phyloP scores from a whole-genome alignment of 1,284 basidiomycete species.

The Fomitopsis pinicola region DNA sequence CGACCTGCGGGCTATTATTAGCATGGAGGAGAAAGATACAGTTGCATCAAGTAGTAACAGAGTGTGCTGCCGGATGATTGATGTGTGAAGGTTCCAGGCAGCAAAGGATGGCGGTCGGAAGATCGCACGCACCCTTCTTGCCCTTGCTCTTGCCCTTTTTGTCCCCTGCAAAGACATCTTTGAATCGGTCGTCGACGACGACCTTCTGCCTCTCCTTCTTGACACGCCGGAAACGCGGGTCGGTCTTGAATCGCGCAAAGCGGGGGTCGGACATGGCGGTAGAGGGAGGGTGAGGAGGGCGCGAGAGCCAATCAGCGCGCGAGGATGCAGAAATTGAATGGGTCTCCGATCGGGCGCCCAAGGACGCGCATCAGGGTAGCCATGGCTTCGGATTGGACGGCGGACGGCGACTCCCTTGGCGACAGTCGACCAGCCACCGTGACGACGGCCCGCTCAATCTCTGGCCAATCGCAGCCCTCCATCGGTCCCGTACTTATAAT shows the following conservation, averaged over 20 bases:
- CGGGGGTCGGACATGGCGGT: conserved; percentile 73
- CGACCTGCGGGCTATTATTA: conserved; percentile 35
- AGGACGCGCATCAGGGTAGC: neutral
- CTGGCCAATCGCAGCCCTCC: neutral
- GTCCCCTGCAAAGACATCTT: conserved; percentile 61
- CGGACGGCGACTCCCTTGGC: conserved; percentile 3
- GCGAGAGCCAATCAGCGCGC: conserved; percentile 17
- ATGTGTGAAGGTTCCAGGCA: neutral
- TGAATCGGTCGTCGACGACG: conserved; percentile 93
- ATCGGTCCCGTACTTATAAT: neutral
- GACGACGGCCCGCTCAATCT: neutral
- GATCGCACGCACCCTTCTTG: conserved; percentile 31
- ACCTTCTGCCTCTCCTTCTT: conserved; percentile 82
- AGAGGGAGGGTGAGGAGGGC: conserved; percentile 1
- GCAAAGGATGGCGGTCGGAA: neutral
- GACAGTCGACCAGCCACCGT: neutral
- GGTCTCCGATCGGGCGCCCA: neutral
- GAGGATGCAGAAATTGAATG: conserved; percentile 11
- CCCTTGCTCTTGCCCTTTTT: conserved; percentile 42
- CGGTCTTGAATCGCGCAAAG: conserved; percentile 84
- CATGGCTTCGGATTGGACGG: conserved; percentile 3
- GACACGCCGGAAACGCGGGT: conserved; percentile 89
- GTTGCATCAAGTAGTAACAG: neutral
- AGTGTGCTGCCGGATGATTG: neutral
- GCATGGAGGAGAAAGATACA: neutral